Evolutionary conservation across 495 filamentous ascomycete genomes (phyloP), one percentile per base, ranked within the genome.

Genomic region (Penicillium simplicissimum): DNA sequence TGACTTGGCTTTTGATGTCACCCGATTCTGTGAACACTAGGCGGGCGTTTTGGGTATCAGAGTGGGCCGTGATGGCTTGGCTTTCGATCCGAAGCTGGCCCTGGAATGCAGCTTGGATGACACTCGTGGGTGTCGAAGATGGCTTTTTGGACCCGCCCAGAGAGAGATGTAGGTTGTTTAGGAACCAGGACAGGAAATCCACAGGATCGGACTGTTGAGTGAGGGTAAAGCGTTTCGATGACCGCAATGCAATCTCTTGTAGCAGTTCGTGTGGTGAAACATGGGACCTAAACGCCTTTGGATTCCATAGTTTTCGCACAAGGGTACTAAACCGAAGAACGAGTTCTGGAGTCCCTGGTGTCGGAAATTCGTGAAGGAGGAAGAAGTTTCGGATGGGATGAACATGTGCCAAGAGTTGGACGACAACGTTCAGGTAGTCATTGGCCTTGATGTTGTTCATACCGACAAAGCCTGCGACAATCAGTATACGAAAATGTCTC

Each of bases 381-480:
- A 97, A 88, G 76, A 85, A 97, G 70, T 98, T 97, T 35, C 96
- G 89, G 53, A 99, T 82, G 1, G 96, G 95, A 6, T 87, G 75
- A 23, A 97, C 91, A 76, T 99, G 95, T 1, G 93, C 88, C 14
- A 99, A 82, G 13, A 95, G 87, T 68, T 99, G 96, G n/a, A 95
- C 87, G 8, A 97, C 86, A 8, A 97, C 94, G 70, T 99, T 99
- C 65, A 98, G 82, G 75, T 98, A 99, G 76, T 99, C 95, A 76
- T 99, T 99, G 52, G 91, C 92, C 73, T 99, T 99, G 81, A 99
- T 98, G 74, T 99, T 97, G 80, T 99, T 98, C 88, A 99, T 92
- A 61, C 95, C 95, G 62, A 99, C 93, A 71, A 96, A 99, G 4
- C 95, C 88, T 80, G 71, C 15, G 28, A 40, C 7, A n/a, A 19